Evolutionary conservation across 495 filamentous ascomycete species (phyloP), one percentile per base, ranked within the genome.

Genomic region (Thermochaetoides thermophila): DNA sequence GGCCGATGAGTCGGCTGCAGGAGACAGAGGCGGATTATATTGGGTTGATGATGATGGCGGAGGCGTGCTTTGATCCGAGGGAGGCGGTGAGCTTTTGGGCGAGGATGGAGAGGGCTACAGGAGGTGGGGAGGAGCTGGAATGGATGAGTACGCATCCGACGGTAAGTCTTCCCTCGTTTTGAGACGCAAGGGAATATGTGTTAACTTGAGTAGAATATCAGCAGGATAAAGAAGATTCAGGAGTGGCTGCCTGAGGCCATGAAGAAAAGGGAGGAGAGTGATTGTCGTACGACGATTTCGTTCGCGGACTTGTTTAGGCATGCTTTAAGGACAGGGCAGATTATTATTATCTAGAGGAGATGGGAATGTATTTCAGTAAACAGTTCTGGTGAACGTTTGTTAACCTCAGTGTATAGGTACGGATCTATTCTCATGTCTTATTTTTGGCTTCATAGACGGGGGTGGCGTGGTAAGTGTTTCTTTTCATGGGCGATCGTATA

Each of bases 71-170:
- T 48, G 67, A 91, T 40, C 87, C 86, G 0, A 52, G 63, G 12
- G 78, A 74, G 25, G 85, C 86, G 3, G 62, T 79, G 7, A 57
- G 45, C 15, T 58, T 94, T 52, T 95, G 86, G 86, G 47, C 58
- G 41, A 61, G 78, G 12, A 89, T 94, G 82, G 70, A 81, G 32
- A 66, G 34, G 58, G 57, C 17, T 55, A 74, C 29, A 53, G 74
- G 45, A 37, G 57, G 74, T 43, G 43, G 45, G 22, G 56, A 63
- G 28, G 64, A 71, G 15, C 84, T 82, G 1, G 76, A 89, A 49
- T 81, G 85, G 55, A 53, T 92, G 49, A 84, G 78, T 17, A 93
- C 86, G 13, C 86, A 93, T 63, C 85, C 86, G 20, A 73, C 77
- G 35, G 76, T 80, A 66, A 38, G 69, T 56, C 28, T 21, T 9